These are phyloP conservation scores for Cetraspora pellucida DNA, from an alignment of 192 early-diverging fungal genomes.

Conservation along the genomic window DNA sequence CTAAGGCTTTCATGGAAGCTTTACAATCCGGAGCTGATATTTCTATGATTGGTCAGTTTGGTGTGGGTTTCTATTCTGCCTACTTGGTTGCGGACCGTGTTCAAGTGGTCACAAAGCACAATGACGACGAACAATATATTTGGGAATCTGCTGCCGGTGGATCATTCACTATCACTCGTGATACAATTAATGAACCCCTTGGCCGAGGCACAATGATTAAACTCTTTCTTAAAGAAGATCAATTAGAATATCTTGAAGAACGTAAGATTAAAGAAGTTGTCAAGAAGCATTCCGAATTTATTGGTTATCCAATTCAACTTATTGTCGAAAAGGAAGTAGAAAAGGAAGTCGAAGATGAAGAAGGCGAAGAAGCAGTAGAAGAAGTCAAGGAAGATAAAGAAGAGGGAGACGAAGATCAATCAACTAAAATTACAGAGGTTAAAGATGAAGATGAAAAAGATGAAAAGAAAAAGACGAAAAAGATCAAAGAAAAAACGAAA, in stretches of 20 bases:
- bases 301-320: slow-evolving; percentile 98
- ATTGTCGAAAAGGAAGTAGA: slow-evolving; percentile 95
- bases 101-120: slow-evolving; percentile 94
- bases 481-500: slow-evolving; percentile 15
- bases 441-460: slow-evolving; percentile 34
- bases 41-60: slow-evolving; percentile 99
- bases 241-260: slow-evolving; percentile 97
- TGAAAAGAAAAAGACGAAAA: slow-evolving; percentile 29
- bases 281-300: slow-evolving; percentile 99
- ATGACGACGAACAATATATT: slow-evolving; percentile 95
- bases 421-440: slow-evolving; percentile 35
- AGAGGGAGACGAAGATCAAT: slow-evolving; percentile 1
- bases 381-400: slow-evolving; percentile 47
- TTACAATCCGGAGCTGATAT: slow-evolving; percentile 94
- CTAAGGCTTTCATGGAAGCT: slow-evolving; percentile 99
- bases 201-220: slow-evolving; percentile 96
- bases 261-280: slow-evolving; percentile 98
- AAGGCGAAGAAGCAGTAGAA: slow-evolving; percentile 71
- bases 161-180: slow-evolving; percentile 92
- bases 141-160: slow-evolving; percentile 92
- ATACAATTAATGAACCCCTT: slow-evolving; percentile 85
- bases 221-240: slow-evolving; percentile 98
- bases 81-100: slow-evolving; percentile 99
- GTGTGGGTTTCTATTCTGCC: slow-evolving; percentile 99
- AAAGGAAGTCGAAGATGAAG: slow-evolving; percentile 92